These are phyloP conservation scores for Vicia sativa DNA, from an alignment of 306 rosid genomes.

Conservation along the genomic window DNA sequence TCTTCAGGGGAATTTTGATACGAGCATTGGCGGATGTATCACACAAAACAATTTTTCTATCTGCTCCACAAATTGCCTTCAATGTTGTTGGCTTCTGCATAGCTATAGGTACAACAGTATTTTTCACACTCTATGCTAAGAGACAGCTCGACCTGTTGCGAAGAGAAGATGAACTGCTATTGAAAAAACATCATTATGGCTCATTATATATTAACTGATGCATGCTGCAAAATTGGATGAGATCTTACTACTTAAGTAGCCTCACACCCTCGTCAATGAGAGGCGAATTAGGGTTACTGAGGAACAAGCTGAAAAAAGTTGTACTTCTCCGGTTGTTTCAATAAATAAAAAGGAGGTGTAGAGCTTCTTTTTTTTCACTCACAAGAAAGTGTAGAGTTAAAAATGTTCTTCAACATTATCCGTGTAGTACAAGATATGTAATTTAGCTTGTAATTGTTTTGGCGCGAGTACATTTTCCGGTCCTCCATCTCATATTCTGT, in stretches of 20 bases:
- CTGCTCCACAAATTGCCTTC: conserved; percentile 63
- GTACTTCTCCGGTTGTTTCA: neutral
- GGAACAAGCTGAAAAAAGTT: conserved; percentile 42
- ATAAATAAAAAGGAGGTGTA: neutral
- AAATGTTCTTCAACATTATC: neutral
- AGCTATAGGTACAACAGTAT: conserved; percentile 59
- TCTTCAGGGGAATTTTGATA: conserved; percentile 79
- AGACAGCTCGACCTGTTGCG: conserved; percentile 55
- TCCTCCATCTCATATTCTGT: conserved; percentile 14
- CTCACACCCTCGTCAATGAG: conserved; percentile 47
- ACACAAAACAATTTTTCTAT: conserved; percentile 49
- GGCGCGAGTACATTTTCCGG: neutral
- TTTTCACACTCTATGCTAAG: conserved; percentile 72
- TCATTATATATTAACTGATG: conserved; percentile 8
- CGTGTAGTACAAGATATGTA: neutral
- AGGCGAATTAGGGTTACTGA: conserved; percentile 12
- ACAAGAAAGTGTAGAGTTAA: neutral
- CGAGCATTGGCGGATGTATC: conserved; percentile 74
- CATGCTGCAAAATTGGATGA: conserved; percentile 42
- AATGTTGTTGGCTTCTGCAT: conserved; percentile 58
- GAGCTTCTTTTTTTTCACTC: neutral
- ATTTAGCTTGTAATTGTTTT: neutral
- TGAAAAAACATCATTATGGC: conserved; percentile 49
- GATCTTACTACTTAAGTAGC: conserved; percentile 40
- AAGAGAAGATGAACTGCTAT: conserved; percentile 53